phyloP scores from a whole-genome alignment of 2,329 filamentous ascomycete genomes.

The Talaromyces sp. region DNA sequence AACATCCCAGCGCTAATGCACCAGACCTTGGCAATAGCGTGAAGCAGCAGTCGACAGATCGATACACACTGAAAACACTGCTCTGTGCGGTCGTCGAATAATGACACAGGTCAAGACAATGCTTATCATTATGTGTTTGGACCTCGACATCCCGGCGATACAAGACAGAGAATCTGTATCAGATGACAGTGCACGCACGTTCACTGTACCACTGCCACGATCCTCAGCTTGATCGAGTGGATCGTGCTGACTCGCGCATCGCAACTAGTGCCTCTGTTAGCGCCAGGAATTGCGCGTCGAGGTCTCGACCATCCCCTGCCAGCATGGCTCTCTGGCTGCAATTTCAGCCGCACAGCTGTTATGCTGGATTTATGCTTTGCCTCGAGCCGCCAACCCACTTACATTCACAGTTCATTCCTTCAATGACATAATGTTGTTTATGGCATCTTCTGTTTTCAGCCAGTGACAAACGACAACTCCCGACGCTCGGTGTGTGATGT shows the following conservation, averaged over 20 bases:
- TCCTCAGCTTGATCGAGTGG: no score
- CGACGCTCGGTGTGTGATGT: background rate
- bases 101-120: background rate
- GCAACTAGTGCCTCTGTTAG: background rate
- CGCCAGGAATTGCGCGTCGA: background rate
- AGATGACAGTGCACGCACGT: no score
- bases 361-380: background rate
- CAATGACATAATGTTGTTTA: background rate
- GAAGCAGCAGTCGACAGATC: background rate
- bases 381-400: no score
- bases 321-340: background rate
- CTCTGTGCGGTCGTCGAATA: background rate
- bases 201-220: no score
- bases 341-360: background rate
- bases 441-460: background rate
- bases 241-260: background rate
- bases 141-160: no score
- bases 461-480: background rate
- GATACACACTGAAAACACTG: background rate
- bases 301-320: background rate
- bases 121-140: no score
- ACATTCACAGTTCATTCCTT: no score
- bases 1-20: background rate
- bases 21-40: background rate
- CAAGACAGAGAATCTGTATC: no score